Evolutionary conservation across 2,329 filamentous ascomycete species (phyloP).

Genomic region (Fusarium sublunatum): DNA sequence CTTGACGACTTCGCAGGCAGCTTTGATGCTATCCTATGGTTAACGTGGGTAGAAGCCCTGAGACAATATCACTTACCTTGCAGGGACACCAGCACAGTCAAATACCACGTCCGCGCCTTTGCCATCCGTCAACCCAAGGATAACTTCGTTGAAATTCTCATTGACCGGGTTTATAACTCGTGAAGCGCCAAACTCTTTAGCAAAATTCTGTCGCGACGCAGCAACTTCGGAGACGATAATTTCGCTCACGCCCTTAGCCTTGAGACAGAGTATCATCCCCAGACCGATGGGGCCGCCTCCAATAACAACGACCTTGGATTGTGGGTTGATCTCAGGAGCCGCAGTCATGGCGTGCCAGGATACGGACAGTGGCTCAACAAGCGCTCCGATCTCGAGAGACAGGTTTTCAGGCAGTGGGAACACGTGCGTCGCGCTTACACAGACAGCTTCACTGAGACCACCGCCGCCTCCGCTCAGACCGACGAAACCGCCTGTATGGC

Average conservation of each 20-base stretch:
- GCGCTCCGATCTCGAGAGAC: constrained; percentile 61
- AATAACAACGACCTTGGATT: constrained; percentile 60
- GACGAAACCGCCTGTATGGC: constrained; percentile 57
- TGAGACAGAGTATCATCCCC: constrained; percentile 59
- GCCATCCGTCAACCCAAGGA: constrained; percentile 59
- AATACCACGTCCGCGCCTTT: constrained; percentile 69
- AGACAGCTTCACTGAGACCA: constrained; percentile 66
- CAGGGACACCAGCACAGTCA: constrained; percentile 68
- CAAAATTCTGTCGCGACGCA: constrained; percentile 55
- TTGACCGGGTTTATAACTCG: constrained; percentile 54
- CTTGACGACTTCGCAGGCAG: constrained; percentile 61
- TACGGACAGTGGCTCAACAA: constrained; percentile 65
- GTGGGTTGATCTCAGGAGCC: constrained; percentile 53
- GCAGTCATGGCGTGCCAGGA: constrained; percentile 59
- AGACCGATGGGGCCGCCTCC: constrained; percentile 63
- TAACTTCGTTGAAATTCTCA: constrained; percentile 60
- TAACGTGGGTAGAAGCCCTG: neutral
- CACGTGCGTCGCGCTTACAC: constrained; percentile 61
- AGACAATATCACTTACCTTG: constrained; percentile 18
- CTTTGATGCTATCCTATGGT: constrained; percentile 31
- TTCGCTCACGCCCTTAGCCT: constrained; percentile 59
- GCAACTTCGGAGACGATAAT: constrained; percentile 62
- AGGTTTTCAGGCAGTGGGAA: constrained; percentile 63
- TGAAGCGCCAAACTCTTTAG: constrained; percentile 58
- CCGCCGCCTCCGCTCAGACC: constrained; percentile 59